Evolutionary conservation across 2,329 filamentous ascomycete species (phyloP).

Genomic region (Pyrenophora teres): DNA sequence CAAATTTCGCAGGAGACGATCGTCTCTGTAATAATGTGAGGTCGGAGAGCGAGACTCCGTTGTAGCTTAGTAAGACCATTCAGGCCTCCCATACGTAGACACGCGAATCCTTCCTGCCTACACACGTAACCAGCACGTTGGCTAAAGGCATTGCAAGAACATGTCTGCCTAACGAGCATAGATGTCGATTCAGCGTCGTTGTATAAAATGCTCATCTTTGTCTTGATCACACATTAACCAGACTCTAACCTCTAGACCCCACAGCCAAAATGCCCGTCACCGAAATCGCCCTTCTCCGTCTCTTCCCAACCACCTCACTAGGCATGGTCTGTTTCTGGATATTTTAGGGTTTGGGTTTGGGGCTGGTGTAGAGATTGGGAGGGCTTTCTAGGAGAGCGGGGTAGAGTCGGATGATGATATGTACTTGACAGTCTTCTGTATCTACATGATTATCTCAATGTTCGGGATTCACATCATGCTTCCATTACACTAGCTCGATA

Average conservation of each 20-base stretch:
- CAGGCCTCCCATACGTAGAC: background rate
- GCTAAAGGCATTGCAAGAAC: background rate
- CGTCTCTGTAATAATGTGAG: too few relatives aligned
- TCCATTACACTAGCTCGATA: background rate
- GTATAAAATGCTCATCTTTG: background rate
- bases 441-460: too few relatives aligned
- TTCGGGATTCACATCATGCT: background rate
- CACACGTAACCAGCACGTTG: background rate
- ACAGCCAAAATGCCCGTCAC: slow-evolving; percentile 47
- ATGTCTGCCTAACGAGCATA: background rate
- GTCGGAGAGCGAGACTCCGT: too few relatives aligned
- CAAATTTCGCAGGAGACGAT: too few relatives aligned
- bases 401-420: too few relatives aligned
- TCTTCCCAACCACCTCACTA: slow-evolving; percentile 36
- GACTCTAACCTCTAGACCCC: background rate
- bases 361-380: background rate
- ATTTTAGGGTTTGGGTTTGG: slow-evolving; percentile 2
- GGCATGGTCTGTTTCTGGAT: slow-evolving; percentile 29
- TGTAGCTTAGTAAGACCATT: too few relatives aligned
- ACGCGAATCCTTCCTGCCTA: background rate
- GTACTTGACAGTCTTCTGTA: too few relatives aligned
- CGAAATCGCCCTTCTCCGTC: slow-evolving; percentile 53
- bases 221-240: background rate
- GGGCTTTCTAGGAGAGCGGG: too few relatives aligned
- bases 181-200: background rate